These are phyloP conservation scores for Zizania latifolia DNA, from an alignment of 176 grass and related monocot species.

Conservation along the genomic window DNA sequence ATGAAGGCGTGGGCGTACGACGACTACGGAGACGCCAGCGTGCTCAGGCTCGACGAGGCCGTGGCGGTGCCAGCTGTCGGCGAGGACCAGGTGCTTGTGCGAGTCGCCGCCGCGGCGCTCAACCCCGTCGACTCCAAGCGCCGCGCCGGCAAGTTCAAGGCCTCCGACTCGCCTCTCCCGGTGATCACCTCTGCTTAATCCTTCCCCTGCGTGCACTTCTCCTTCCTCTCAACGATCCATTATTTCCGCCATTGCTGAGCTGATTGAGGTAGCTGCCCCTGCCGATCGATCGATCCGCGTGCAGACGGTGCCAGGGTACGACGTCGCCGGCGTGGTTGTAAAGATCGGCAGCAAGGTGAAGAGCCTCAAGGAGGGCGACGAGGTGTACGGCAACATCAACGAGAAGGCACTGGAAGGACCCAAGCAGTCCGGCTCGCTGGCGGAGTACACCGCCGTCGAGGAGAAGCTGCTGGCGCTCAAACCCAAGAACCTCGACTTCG, in stretches of 20 bases:
- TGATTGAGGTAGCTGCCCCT: neutral
- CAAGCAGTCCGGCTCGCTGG: conserved; percentile 81
- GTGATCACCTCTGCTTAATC: conserved; percentile 18
- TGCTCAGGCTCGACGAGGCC: conserved; percentile 54
- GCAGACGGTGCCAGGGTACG: conserved; percentile 94
- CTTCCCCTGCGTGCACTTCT: too few species aligned
- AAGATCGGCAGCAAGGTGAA: conserved; percentile 75
- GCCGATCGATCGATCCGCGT: too few species aligned
- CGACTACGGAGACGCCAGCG: conserved; percentile 62
- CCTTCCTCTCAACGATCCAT: neutral
- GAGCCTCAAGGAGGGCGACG: conserved; percentile 64
- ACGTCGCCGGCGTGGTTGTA: conserved; percentile 68
- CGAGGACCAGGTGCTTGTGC: conserved; percentile 80
- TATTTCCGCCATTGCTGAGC: neutral
- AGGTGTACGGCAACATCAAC: conserved; percentile 90
- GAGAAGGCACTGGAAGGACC: conserved; percentile 78
- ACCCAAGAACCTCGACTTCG: conserved; percentile 68
- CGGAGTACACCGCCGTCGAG: conserved; percentile 81
- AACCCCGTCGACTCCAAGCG: conserved; percentile 90
- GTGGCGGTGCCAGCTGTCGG: conserved; percentile 45
- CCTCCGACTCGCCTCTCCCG: conserved; percentile 79
- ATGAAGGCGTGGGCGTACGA: conserved; percentile 92
- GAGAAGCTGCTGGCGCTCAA: conserved; percentile 78
- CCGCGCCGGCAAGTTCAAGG: conserved; percentile 77
- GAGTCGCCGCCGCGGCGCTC: conserved; percentile 63